Evolutionary conservation across 1,284 basidiomycete species (phyloP).

Genomic region (Pseudozyma thailandica): DNA sequence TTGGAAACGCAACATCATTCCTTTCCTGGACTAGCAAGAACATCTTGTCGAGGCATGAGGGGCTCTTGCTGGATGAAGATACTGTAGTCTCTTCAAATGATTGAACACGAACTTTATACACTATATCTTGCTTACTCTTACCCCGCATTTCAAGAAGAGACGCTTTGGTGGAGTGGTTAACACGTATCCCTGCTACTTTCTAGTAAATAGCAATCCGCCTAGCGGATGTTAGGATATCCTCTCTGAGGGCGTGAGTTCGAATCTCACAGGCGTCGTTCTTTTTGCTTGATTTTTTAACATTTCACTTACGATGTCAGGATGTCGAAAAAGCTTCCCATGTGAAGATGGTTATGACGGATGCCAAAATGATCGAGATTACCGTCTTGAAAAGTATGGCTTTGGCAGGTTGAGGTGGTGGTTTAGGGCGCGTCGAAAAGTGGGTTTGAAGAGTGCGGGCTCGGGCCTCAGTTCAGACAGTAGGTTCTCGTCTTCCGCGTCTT

Average conservation of each 20-base stretch:
- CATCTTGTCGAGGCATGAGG: too few relatives aligned
- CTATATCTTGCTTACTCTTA: neutral
- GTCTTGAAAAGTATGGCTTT: neutral
- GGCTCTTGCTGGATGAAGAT: too few relatives aligned
- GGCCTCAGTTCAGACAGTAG: too few relatives aligned
- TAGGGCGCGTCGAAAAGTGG: neutral
- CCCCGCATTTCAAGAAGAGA: slow-evolving; percentile 6
- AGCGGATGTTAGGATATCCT: slow-evolving; percentile 46
- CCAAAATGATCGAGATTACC: neutral
- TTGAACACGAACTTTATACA: neutral
- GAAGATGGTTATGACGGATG: neutral
- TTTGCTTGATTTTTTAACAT: neutral
- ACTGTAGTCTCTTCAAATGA: too few relatives aligned
- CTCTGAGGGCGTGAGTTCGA: slow-evolving; percentile 58
- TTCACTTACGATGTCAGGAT: too few relatives aligned
- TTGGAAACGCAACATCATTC: too few relatives aligned
- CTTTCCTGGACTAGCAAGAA: too few relatives aligned
- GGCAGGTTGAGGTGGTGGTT: neutral
- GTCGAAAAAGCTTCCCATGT: too few relatives aligned
- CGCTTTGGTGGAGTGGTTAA: slow-evolving; percentile 58
- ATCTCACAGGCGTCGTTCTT: slow-evolving; percentile 51
- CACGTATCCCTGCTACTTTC: slow-evolving; percentile 52
- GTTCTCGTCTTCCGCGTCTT: too few relatives aligned
- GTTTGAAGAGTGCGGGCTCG: too few relatives aligned
- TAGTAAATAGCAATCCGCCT: slow-evolving; percentile 12